Conservation (phyloP, 176 grass and related monocot genomes). For the Cocos nucifera region DNA sequence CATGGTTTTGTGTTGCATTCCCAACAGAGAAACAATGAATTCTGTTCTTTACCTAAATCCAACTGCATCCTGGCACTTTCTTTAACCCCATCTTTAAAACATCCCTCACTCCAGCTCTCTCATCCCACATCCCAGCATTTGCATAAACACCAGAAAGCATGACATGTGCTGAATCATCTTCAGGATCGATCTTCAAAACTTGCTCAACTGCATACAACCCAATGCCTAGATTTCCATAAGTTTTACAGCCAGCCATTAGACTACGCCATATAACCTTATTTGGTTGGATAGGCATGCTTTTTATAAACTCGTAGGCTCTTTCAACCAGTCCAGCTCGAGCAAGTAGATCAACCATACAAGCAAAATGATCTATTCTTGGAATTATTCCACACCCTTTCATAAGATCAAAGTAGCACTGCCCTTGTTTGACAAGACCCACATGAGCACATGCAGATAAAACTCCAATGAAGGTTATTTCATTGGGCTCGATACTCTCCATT, state of each 20-base stretch:
- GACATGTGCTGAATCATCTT: slow-evolving; percentile 5
- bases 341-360: slow-evolving; percentile 21
- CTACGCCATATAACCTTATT: slow-evolving; percentile 10
- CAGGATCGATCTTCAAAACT: background rate
- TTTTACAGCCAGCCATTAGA: slow-evolving; percentile 15
- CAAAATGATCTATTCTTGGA: slow-evolving; percentile 15
- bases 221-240: background rate
- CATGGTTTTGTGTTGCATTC: too few species aligned
- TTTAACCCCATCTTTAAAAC: background rate
- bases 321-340: slow-evolving; percentile 3
- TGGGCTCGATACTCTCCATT: slow-evolving; percentile 4
- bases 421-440: slow-evolving; percentile 12
- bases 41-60: background rate
- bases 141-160: slow-evolving; percentile 10
- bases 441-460: slow-evolving; percentile 16
- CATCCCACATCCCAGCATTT: slow-evolving; percentile 7
- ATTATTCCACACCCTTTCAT: slow-evolving; percentile 6
- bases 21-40: background rate
- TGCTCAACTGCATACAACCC: slow-evolving; percentile 2
- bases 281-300: slow-evolving; percentile 8
- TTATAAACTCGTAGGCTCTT: slow-evolving; percentile 11
- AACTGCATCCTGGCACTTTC: slow-evolving; percentile 14
- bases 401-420: slow-evolving; percentile 6
- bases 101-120: background rate
- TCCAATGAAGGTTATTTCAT: slow-evolving; percentile 13